Base-by-base conservation (phyloP, 768 basidiomycete genomes). In the Serendipita sp. region DNA sequence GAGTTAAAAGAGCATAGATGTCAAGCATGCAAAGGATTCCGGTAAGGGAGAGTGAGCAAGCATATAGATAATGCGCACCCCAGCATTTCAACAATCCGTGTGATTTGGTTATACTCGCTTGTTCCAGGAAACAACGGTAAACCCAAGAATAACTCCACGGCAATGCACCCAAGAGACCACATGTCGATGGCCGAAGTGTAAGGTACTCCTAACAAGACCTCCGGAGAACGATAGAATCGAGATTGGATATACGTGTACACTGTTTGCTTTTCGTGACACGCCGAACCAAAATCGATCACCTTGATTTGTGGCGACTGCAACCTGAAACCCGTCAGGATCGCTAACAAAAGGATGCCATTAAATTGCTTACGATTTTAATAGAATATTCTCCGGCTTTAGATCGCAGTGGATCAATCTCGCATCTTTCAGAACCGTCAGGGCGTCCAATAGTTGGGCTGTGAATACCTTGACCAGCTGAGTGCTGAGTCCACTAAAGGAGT, bases 221-320 rank as follows among this genome's bases (percentile, higher is more conserved):
- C 96, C 11, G 96, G 96, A 1, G 91, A 95, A 48, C 96, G 89
- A 74, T 99, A 99, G 78, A 99, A 99, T 60, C 96, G 83, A 7
- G 94, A 97, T 72, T 99, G 96, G 73, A 99, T 98, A 76, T 99
- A 99, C 2, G 96, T 99, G 74, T 99, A 99, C 47, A 98, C 93
- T n/a, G 95, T 99, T 75, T 97, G 94, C 70, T 91, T 86, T 76
- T 98, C 96, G 73, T 97, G 94, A 73, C 96, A 99, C 16, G 96
- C 93, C 3, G 94, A 97, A 46, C 96, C 96, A 76, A 98, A 98
- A 77, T 98, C 95, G 72, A 99, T 98, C 63, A 99, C 89, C 76
- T 98, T 98, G 78, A 98, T 97, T 75, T 92, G 88, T 2, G 95
- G 95, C 8, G 94, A 92, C 79, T 95, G 93, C 41, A 99, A 80